Evolutionary conservation across 768 basidiomycete genomes (phyloP).

Genomic region (Leccinum obscurum): DNA sequence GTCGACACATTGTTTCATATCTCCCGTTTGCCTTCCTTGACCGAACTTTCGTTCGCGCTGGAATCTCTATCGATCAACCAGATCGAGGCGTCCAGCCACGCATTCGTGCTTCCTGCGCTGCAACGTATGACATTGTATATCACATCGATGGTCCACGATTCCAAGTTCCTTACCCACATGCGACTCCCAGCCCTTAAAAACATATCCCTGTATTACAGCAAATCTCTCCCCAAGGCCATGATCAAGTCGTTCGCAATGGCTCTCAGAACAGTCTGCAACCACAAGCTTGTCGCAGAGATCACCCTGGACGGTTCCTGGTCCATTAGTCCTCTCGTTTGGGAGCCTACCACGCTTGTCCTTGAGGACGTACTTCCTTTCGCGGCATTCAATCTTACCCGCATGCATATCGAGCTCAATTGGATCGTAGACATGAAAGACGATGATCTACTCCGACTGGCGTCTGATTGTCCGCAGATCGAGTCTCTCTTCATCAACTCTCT

Average conservation of each 20-base stretch:
- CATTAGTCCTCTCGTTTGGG: background rate
- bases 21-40: no score
- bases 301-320: background rate
- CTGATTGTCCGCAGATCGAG: background rate
- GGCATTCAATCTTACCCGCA: background rate
- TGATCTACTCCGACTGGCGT: background rate
- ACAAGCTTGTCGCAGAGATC: background rate
- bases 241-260: background rate
- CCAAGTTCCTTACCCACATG: no score
- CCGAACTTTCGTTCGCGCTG: no score
- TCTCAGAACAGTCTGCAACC: background rate
- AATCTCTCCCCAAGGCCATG: background rate
- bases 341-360: background rate
- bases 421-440: background rate
- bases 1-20: no score
- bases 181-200: background rate
- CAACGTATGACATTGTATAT: no score
- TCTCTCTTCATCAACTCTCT: background rate
- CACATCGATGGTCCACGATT: no score
- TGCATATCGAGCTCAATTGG: background rate
- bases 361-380: background rate
- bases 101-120: no score
- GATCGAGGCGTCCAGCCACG: no score
- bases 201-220: background rate
- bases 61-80: no score